phyloP scores from a whole-genome alignment of 352 stramenopile species.

The Pythium folliculosum region DNA sequence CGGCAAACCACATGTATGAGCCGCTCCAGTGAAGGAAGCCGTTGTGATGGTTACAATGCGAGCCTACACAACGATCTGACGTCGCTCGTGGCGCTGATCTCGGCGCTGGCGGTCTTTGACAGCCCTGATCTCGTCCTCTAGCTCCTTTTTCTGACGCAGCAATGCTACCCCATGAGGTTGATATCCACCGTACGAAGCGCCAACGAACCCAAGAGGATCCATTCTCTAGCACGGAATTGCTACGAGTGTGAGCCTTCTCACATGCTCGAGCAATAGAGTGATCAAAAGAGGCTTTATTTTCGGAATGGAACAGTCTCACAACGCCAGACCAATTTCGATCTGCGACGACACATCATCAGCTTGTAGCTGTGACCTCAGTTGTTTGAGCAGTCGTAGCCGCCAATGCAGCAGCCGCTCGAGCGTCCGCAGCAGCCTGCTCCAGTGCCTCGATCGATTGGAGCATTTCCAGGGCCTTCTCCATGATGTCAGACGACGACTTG shows the following conservation, averaged over 20 bases:
- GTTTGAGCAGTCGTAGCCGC: not conserved
- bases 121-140: conserved; percentile 15
- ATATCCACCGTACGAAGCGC: not conserved
- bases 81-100: not conserved
- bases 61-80: conserved; percentile 15
- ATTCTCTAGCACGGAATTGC: not conserved
- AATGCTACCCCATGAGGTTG: not conserved
- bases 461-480: conserved; percentile 60
- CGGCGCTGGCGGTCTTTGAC: conserved; percentile 21
- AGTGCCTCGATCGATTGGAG: conserved; percentile 50
- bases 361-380: conserved; percentile 17
- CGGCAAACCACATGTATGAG: not conserved
- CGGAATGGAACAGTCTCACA: no score
- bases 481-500: conserved; percentile 48
- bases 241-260: conserved; percentile 3
- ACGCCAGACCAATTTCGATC: no score
- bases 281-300: conserved; percentile 5
- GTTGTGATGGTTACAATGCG: not conserved
- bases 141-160: conserved; percentile 28
- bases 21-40: not conserved
- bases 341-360: conserved; percentile 6
- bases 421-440: conserved; percentile 19
- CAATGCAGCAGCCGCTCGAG: not conserved
- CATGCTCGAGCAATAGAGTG: not conserved
- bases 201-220: conserved; percentile 6